Base-by-base conservation (phyloP, 495 filamentous ascomycete species). In the Hypoxylon crocopeplum region DNA sequence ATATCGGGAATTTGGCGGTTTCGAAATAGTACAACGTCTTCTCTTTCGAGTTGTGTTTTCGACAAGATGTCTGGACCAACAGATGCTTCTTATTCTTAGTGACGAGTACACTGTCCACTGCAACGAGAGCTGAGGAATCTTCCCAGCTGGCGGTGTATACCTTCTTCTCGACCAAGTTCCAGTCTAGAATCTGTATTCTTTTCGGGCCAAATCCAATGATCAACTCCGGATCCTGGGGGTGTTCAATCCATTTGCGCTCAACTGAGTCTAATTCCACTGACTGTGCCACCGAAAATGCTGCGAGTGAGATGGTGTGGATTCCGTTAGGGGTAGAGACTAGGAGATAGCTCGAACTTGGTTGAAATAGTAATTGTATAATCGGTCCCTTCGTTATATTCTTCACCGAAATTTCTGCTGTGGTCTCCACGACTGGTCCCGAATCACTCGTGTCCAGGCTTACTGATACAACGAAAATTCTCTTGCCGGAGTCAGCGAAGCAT, bases 401-500 rank as follows among this genome's bases (percentile, higher is more conserved):
- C 29, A 58, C n/a, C n/a, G 46, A 13, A n/a, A 38, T 22, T 17
- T 44, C 46, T 5, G 17, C 38, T 13, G 12, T 32, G 1, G 45
- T 32, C 29, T 39, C 21, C 6, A 25, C n/a, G 13, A 22, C 10
- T 11, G 15, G 29, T 7, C 45, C 47, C 12, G 55, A 36, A 16
- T 33, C 7, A 0, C 10, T 16, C 15, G 6, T 1, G 7, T 29
- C 13, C 0, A 24, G 10, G 6, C 10, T 24, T 16, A 58, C 17
- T 15, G 41, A 48, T 22, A 49, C 45, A 10, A 69, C 51, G 25
- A 46, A 46, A 15, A 69, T 16, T 37, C 20, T 59, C 39, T 68
- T 64, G 17, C 45, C 39, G 7, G 67, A 57, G 42, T 61, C 50
- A 7, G 55, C 58, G 22, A 69, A 69, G 54, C 59, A 60, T 11